phyloP scores from a whole-genome alignment of 1,139 yeast species.

The Sugiyamaella japonica region DNA sequence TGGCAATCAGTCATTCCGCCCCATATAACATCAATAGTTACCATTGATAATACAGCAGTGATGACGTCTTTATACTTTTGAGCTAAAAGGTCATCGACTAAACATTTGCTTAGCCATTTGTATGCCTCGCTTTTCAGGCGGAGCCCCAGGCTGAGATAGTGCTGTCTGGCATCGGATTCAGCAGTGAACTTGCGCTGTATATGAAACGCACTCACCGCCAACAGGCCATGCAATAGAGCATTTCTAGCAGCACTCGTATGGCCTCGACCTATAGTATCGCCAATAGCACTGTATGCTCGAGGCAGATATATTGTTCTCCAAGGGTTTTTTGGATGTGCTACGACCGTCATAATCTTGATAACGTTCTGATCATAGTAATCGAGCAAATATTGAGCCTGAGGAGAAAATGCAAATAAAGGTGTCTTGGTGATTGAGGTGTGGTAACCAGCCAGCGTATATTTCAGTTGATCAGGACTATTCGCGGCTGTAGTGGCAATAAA shows the following conservation, averaged over 20 bases:
- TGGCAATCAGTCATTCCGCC: constrained; percentile 89
- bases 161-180: constrained; percentile 61
- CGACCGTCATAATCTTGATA: constrained; percentile 86
- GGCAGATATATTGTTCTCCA: constrained; percentile 88
- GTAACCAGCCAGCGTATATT: constrained; percentile 2
- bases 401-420: constrained; percentile 50
- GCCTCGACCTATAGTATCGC: constrained; percentile 76
- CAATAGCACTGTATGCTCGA: constrained; percentile 75
- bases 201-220: constrained; percentile 83
- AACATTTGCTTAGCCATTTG: constrained; percentile 62
- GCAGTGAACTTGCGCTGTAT: constrained; percentile 68
- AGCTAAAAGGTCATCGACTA: constrained; percentile 45
- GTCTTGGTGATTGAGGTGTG: background rate
- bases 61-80: constrained; percentile 84
- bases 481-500: constrained; percentile 12
- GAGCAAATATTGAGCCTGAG: constrained; percentile 55
- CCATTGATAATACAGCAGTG: constrained; percentile 84
- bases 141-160: constrained; percentile 69
- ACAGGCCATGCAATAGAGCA: constrained; percentile 72
- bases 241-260: constrained; percentile 73
- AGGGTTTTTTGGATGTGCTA: constrained; percentile 77
- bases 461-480: constrained; percentile 7
- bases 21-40: constrained; percentile 85
- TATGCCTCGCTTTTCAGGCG: constrained; percentile 75
- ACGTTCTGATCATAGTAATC: constrained; percentile 77